A percentile compares a stretch with the other conserved stretches of the same genome.
phyloP scores from a whole-genome alignment of 1,284 basidiomycete genomes.

The Phylloboletellus chloephorus region DNA sequence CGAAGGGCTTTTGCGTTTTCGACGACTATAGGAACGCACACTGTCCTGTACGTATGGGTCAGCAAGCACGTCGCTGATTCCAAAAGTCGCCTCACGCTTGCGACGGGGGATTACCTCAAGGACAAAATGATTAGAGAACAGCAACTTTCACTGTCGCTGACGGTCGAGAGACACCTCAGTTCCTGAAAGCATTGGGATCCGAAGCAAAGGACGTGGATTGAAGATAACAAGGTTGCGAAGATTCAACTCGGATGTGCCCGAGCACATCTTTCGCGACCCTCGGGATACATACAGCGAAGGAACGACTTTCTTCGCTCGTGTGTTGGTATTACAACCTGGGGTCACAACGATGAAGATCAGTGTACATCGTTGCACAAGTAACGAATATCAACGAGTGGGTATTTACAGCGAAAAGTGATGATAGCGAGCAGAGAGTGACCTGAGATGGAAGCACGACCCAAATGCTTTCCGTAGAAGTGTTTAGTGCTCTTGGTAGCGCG shows the following conservation, averaged over 20 bases:
- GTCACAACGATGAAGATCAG: constrained; percentile 1
- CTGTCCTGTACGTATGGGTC: constrained; percentile 51
- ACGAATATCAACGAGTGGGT: background rate
- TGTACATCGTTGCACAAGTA: constrained; percentile 2
- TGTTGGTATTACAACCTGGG: background rate
- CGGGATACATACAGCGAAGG: background rate
- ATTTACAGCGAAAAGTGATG: background rate
- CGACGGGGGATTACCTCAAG: constrained; percentile 50
- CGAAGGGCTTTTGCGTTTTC: constrained; percentile 46
- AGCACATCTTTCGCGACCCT: too few relatives aligned
- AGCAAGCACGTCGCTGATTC: constrained; percentile 42
- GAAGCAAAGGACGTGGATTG: background rate
- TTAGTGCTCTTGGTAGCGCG: constrained; percentile 13
- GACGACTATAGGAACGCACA: constrained; percentile 32
- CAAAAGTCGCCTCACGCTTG: constrained; percentile 42
- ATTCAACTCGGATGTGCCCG: too few relatives aligned
- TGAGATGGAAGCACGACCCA: background rate
- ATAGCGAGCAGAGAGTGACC: background rate
- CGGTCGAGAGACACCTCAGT: constrained; percentile 43
- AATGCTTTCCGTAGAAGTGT: background rate
- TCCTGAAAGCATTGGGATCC: constrained; percentile 24
- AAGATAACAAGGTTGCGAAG: background rate
- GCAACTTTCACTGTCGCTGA: constrained; percentile 32
- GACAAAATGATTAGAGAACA: constrained; percentile 28
- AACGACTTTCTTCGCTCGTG: background rate